Evolutionary conservation across 2,329 filamentous ascomycete genomes (phyloP), one percentile per base, ranked within the genome.

Genomic region (Aspergillus flavus): DNA sequence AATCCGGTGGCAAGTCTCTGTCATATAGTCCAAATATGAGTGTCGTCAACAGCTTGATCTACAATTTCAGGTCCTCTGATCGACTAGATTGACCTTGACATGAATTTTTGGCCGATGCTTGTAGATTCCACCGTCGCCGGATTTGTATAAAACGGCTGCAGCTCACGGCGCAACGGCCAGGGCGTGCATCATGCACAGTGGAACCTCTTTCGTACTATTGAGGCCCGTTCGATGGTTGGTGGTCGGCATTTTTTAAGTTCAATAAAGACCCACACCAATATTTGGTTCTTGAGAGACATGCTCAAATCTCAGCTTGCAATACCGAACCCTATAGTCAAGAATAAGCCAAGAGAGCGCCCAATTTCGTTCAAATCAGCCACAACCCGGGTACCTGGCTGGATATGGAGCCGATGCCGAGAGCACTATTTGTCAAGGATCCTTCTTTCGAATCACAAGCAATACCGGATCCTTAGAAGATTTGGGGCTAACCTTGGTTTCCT

Each of bases 221-320:
- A 26, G 14, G 12, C 23, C 21, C 6, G 12, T 6, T 5, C 12
- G 14, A 48, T 48, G 45, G 46, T 50, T 50, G 45, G 45, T 16
- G 30, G 26, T 30, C 46, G 26, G 26, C 7, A 12, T 14, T 16
- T 36, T 54, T 36, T 23, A 26, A 21, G 52, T 54, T 54, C 32
- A 36, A 34, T 36, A 36, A 36, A 34, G 52, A 26, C 52, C 52
- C 52, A 55, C 52, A 12, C n/a, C 52, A 39, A 12, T 19, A 6
- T 54, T 32, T 34, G 30, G 52, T 36, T 54, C 52, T 16, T 9
- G 10, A 54, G 30, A 36, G 52, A 54, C 52, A 36, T 4, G n/a
- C 52, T 23, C 30, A 54, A 54, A 36, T 45, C 58, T 43, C 58
- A 54, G 32, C 58, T 50, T 53, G 23, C 23, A 16, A 50, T 52